These are phyloP conservation scores for Ceriops zippeliana DNA, from an alignment of 345 rosid species.

Conservation along the genomic window DNA sequence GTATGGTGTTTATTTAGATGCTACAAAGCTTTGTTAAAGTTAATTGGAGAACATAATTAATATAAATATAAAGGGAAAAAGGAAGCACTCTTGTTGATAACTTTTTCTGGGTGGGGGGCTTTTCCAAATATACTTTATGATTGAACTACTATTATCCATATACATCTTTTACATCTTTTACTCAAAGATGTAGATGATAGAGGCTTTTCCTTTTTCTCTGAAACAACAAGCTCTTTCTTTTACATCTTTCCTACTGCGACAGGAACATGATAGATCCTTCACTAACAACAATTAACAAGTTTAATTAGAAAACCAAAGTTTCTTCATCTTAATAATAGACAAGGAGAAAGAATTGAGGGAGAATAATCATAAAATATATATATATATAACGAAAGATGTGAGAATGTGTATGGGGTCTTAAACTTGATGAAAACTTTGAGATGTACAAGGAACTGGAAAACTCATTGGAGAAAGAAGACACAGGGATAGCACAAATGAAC, in stretches of 20 bases:
- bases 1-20: neutral
- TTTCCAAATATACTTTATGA: slow-evolving; percentile 14
- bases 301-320: slow-evolving; percentile 10
- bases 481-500: slow-evolving; percentile 26
- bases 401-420: neutral
- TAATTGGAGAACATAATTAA: neutral
- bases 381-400: neutral
- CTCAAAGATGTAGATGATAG: too few species aligned
- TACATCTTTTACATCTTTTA: too few species aligned
- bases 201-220: slow-evolving; percentile 8
- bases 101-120: slow-evolving; percentile 5
- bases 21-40: too few species aligned
- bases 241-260: neutral
- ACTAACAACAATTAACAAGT: neutral
- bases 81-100: slow-evolving; percentile 4
- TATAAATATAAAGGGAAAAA: neutral
- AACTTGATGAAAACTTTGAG: too few species aligned
- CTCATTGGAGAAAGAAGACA: slow-evolving; percentile 5
- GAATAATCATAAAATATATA: too few species aligned
- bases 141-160: neutral
- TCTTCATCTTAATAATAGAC: neutral
- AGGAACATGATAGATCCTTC: neutral
- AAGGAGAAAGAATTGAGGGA: neutral
- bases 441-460: neutral
- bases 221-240: slow-evolving; percentile 10